Conservation (phyloP, 164 flowering plant species). For the Platanus orientalis region DNA sequence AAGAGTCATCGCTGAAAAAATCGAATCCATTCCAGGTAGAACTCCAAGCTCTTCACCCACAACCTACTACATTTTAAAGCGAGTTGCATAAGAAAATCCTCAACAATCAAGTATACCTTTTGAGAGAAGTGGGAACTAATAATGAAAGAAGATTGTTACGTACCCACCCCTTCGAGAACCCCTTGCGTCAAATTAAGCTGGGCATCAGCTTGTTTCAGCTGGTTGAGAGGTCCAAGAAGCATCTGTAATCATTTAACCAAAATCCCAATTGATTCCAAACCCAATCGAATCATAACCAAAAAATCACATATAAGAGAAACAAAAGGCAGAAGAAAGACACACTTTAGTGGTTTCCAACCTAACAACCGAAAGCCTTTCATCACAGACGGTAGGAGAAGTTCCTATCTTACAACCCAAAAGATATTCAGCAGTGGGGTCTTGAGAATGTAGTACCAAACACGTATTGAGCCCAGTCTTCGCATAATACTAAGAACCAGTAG, state of each 20-base stretch:
- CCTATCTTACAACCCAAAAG: conserved; percentile 79
- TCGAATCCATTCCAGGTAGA: conserved; percentile 92
- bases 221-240: conserved; percentile 86
- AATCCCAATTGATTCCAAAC: not conserved
- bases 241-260: conserved; percentile 40
- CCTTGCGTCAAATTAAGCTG: conserved; percentile 82
- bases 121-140: not conserved
- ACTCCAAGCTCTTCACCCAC: conserved; percentile 98
- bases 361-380: conserved; percentile 64
- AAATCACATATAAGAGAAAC: conserved; percentile 9
- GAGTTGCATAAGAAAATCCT: conserved; percentile 10
- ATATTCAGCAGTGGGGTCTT: conserved; percentile 80
- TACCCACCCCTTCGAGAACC: conserved; percentile 95
- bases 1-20: conserved; percentile 55
- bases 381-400: conserved; percentile 48
- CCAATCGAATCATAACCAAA: not conserved
- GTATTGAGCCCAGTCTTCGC: conserved; percentile 70
- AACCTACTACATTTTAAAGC: conserved; percentile 40
- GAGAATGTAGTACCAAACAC: conserved; percentile 78
- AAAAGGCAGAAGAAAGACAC: conserved; percentile 16
- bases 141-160: conserved; percentile 23
- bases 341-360: conserved; percentile 84
- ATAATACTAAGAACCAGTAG: conserved; percentile 51
- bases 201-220: conserved; percentile 78
- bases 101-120: not conserved